Conservation (phyloP, 768 basidiomycete genomes). For the Panaeolus cyanescens region DNA sequence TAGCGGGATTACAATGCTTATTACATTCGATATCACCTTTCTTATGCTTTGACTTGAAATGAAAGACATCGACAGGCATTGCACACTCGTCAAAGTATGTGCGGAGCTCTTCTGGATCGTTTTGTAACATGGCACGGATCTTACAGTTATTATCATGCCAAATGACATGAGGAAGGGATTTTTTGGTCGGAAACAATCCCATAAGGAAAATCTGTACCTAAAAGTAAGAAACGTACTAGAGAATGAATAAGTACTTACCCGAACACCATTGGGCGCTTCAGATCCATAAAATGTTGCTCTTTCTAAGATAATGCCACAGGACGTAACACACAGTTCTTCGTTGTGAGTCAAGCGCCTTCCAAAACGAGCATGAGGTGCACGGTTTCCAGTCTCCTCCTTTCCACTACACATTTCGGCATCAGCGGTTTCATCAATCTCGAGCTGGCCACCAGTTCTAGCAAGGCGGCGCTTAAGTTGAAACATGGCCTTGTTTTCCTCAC, state of each 20-base stretch:
- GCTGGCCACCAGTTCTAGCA: constrained; percentile 14
- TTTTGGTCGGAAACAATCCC: constrained; percentile 21
- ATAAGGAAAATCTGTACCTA: constrained; percentile 23
- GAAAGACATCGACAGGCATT: constrained; percentile 37
- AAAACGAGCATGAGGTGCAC: constrained; percentile 24
- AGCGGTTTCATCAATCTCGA: constrained; percentile 3
- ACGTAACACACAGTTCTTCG: constrained; percentile 28
- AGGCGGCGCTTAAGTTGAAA: constrained; percentile 30
- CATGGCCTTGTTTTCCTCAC: constrained; percentile 13
- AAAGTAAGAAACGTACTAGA: neutral
- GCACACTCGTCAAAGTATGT: constrained; percentile 20
- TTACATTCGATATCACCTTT: constrained; percentile 24
- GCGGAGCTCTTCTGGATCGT: constrained; percentile 2
- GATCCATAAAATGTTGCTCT: constrained; percentile 31
- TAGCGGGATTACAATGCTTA: constrained; percentile 30
- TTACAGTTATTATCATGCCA: constrained; percentile 35
- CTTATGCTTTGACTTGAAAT: constrained; percentile 35
- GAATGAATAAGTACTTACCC: constrained; percentile 17
- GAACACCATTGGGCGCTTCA: constrained; percentile 27
- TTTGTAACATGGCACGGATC: constrained; percentile 21
- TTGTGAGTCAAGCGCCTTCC: constrained; percentile 30
- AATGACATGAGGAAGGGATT: constrained; percentile 21
- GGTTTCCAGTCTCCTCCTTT: constrained; percentile 22
- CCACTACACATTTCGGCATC: constrained; percentile 25
- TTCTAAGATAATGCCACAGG: constrained; percentile 33